Conservation (phyloP, 2,329 filamentous ascomycete species). For the Aspergillus fijiensis region DNA sequence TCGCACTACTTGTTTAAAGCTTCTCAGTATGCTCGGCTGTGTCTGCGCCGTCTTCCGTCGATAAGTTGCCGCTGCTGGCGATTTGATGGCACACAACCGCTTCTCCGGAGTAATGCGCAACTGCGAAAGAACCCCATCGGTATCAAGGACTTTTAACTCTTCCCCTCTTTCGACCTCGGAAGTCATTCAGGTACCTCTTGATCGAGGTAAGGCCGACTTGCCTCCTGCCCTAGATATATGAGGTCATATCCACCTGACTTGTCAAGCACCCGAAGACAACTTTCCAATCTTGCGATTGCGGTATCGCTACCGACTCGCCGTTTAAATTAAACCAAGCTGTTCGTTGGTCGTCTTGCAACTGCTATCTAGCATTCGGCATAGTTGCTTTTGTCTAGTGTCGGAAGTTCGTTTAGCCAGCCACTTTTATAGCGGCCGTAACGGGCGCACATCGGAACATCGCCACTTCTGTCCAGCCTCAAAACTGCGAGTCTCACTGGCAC, state of each 20-base stretch:
- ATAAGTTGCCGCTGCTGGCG: constrained; percentile 24
- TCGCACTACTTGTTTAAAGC: neutral
- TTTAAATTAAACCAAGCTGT: neutral
- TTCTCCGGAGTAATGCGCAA: constrained; percentile 18
- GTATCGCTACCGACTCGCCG: neutral
- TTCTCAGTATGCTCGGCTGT: constrained; percentile 21
- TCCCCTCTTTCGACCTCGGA: neutral
- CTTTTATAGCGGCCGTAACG: no score
- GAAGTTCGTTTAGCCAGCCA: neutral
- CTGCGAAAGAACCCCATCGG: constrained; percentile 15
- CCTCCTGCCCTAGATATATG: neutral
- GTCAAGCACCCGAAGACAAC: neutral
- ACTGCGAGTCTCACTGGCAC: neutral
- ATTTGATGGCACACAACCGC: constrained; percentile 23
- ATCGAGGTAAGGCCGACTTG: neutral
- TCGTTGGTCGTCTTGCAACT: neutral
- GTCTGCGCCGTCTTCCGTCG: constrained; percentile 18
- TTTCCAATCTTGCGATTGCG: neutral
- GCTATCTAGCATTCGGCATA: neutral
- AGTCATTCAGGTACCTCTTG: neutral
- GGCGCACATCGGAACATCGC: neutral
- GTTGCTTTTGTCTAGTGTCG: neutral
- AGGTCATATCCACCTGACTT: neutral
- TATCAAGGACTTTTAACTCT: constrained; percentile 1
- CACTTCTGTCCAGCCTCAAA: neutral